Conservation (phyloP, 148 eudicot species). For the Rhododendron henanense region DNA sequence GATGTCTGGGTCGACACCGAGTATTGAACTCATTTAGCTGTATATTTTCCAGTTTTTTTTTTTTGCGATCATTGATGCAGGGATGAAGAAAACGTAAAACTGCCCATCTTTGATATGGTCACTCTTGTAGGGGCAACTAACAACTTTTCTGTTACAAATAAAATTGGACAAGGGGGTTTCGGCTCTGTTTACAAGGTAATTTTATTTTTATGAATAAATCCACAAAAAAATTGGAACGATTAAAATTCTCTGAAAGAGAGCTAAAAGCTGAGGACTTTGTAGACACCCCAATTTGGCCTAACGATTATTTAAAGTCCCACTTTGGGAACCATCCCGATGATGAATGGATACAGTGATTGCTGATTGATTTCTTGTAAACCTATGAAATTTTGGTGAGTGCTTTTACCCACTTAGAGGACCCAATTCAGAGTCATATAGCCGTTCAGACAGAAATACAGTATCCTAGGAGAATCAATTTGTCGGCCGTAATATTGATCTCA, state of each 20-base stretch:
- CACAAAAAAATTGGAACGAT: not conserved
- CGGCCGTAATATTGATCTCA: no score
- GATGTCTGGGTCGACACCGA: no score
- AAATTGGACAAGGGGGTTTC: conserved; percentile 11
- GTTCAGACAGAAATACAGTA: no score
- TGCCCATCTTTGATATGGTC: not conserved
- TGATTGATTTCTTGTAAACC: no score
- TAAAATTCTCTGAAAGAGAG: not conserved
- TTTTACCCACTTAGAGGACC: no score
- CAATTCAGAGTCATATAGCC: no score
- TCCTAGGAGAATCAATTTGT: no score
- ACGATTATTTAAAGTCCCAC: no score
- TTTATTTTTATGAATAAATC: not conserved
- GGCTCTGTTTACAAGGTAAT: not conserved
- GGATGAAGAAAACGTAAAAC: not conserved
- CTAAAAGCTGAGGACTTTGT: not conserved
- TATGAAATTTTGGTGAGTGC: no score
- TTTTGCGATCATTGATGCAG: not conserved
- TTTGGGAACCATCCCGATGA: no score
- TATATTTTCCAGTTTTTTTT: not conserved
- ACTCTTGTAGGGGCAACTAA: not conserved
- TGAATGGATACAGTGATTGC: no score
- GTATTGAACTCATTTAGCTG: not conserved
- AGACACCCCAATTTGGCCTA: no score
- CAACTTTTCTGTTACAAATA: conserved; percentile 4